These are phyloP conservation scores for Ophidiomyces ophidiicola DNA, from an alignment of 2,329 filamentous ascomycete species.

Conservation along the genomic window DNA sequence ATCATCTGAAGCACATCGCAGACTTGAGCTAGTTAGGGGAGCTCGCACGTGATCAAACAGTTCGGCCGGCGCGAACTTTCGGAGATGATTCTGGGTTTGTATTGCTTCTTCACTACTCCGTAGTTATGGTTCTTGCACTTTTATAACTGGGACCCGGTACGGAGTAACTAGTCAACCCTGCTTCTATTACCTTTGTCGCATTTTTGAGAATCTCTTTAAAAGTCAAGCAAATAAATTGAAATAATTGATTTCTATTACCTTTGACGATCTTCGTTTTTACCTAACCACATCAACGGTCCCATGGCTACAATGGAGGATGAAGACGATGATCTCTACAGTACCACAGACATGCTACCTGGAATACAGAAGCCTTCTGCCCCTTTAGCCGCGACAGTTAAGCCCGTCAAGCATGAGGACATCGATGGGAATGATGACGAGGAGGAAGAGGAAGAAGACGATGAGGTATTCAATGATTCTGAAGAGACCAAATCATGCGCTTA, in stretches of 20 bases:
- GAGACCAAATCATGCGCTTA: constrained; percentile 13
- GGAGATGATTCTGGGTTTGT: too few species aligned
- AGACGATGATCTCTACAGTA: constrained; percentile 38
- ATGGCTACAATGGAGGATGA: constrained; percentile 33
- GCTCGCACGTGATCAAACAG: too few species aligned
- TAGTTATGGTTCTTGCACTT: too few species aligned
- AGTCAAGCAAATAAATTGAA: background rate
- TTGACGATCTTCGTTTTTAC: background rate
- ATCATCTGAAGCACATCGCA: too few species aligned
- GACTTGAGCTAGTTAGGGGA: too few species aligned
- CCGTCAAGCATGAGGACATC: constrained; percentile 27
- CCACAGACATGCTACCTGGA: constrained; percentile 27
- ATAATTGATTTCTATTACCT: background rate
- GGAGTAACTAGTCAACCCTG: too few species aligned
- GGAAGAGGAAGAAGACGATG: constrained; percentile 30
- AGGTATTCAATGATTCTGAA: constrained; percentile 21
- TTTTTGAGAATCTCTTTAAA: too few species aligned
- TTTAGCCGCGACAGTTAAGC: constrained; percentile 17
- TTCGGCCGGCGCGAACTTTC: too few species aligned
- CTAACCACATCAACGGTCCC: background rate
- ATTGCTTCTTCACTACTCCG: too few species aligned
- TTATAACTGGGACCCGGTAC: too few species aligned
- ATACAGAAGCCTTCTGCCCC: constrained; percentile 23
- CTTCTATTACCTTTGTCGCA: too few species aligned
- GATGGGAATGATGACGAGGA: constrained; percentile 31